Evolutionary conservation across 2,329 filamentous ascomycete species (phyloP).

Genomic region (Fusarium sp.): DNA sequence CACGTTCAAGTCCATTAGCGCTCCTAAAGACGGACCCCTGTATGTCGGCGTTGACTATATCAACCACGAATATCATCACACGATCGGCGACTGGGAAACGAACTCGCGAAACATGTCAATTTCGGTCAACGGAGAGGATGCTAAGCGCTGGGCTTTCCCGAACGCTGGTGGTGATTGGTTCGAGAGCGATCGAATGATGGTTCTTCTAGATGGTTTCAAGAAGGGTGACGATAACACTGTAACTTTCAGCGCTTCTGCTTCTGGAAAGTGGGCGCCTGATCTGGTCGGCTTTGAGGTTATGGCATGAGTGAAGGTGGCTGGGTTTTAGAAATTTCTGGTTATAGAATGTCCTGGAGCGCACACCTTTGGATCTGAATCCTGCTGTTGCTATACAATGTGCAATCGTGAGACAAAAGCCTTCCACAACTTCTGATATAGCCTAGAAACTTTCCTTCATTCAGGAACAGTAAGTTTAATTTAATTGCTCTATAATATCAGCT

Average conservation of each 20-base stretch:
- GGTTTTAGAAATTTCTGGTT: no score
- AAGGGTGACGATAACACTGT: slow-evolving; percentile 55
- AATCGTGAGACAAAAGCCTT: no score
- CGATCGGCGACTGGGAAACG: slow-evolving; percentile 57
- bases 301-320: not conserved
- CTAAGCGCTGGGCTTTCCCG: slow-evolving; percentile 63
- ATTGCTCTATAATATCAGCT: no score
- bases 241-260: slow-evolving; percentile 49
- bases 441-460: no score
- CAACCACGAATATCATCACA: slow-evolving; percentile 64
- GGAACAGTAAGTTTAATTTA: no score
- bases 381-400: no score
- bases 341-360: no score
- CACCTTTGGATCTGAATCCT: no score
- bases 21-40: slow-evolving; percentile 50
- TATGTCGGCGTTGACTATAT: slow-evolving; percentile 63
- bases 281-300: slow-evolving; percentile 57
- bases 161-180: slow-evolving; percentile 64
- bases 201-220: slow-evolving; percentile 61
- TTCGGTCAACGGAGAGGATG: slow-evolving; percentile 57
- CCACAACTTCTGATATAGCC: no score
- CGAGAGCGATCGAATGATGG: slow-evolving; percentile 59
- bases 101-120: slow-evolving; percentile 65
- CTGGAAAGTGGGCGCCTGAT: slow-evolving; percentile 54
- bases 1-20: slow-evolving; percentile 52